Base-by-base conservation (phyloP, 306 rosid species). In the Quillaja saponaria region DNA sequence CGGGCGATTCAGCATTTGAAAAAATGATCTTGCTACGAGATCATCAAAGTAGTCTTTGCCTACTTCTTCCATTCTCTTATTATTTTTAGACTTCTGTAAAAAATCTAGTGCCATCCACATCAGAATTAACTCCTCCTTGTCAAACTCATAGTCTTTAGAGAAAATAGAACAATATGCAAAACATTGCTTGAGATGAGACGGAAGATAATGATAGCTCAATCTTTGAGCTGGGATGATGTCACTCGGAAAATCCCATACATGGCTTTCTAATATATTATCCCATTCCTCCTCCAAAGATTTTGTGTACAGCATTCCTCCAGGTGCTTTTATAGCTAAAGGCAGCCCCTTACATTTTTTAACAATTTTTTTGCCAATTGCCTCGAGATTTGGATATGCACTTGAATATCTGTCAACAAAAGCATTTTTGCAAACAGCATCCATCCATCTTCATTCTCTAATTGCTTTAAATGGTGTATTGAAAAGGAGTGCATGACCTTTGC, bases 81-180 rank as follows among this genome's bases (percentile, higher is more conserved):
- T 55, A 8, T 13, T 47, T 6, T 14, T 31, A 1, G 67, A 21
- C 33, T 62, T 47, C 10, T 41, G 51, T 9, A 75, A 40, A 9
- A 69, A 34, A 12, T 65, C 72, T 34, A 69, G 63, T 20, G 76
- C 76, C 71, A 64, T 64, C 76, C 72, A 76, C 13, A 63, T 42
- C 14, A 5, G 13, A 18, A 76, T 35, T 6, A 69, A 10, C 0
- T 35, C 18, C 13, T 58, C 41, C 47, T 10, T 53, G 16, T 28
- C 13, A 44, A 69, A 62, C 2, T 20, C 10, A 37, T 57, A 42
- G 34, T 64, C 61, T 28, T 64, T 64, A n/a, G 76, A 76, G 46
- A 64, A 76, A n/a, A 76, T 25, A 35, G 76, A 63, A 46, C 76
- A 76, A 16, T 33, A 69, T 14, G 59, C 63, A 17, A 76, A 69